A percentile compares a stretch with the other conserved stretches of the same genome.
These are phyloP conservation scores for Echium plantagineum DNA, from an alignment of 257 asterid species.

Conservation along the genomic window DNA sequence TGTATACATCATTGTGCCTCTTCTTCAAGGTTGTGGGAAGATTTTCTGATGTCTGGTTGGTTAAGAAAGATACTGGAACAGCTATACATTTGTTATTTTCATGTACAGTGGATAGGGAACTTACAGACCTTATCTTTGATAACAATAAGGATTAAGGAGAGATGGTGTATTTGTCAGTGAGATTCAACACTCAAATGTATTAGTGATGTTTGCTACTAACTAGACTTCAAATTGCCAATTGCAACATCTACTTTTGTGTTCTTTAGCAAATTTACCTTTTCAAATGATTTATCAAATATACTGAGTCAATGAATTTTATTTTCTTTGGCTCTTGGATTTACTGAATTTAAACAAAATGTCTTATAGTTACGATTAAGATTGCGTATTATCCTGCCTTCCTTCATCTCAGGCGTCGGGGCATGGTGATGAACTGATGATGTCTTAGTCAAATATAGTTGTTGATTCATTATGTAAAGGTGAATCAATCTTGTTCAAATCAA, in stretches of 20 bases:
- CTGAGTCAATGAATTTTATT: too few relatives aligned
- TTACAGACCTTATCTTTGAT: slow-evolving; percentile 22
- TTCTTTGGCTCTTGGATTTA: too few relatives aligned
- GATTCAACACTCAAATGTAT: neutral
- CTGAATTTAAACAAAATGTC: too few relatives aligned
- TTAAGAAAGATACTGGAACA: slow-evolving; percentile 18
- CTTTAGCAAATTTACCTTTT: too few relatives aligned
- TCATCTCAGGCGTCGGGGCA: too few relatives aligned
- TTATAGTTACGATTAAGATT: too few relatives aligned
- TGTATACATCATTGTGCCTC: slow-evolving; percentile 10
- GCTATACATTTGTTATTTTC: slow-evolving; percentile 19
- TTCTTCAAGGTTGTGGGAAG: slow-evolving; percentile 10
- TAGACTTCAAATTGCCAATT: neutral
- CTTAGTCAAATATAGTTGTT: too few relatives aligned
- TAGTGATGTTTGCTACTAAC: neutral
- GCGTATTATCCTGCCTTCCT: too few relatives aligned
- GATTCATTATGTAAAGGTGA: too few relatives aligned
- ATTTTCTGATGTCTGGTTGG: slow-evolving; percentile 10
- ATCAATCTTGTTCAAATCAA: too few relatives aligned
- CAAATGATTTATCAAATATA: too few relatives aligned
- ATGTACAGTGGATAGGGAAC: slow-evolving; percentile 31
- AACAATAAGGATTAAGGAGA: slow-evolving; percentile 26
- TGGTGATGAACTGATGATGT: too few relatives aligned
- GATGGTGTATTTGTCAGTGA: slow-evolving; percentile 11
- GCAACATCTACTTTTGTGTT: neutral